Evolutionary conservation across 2,329 filamentous ascomycete genomes (phyloP).

Genomic region (Aspergillus fructus): DNA sequence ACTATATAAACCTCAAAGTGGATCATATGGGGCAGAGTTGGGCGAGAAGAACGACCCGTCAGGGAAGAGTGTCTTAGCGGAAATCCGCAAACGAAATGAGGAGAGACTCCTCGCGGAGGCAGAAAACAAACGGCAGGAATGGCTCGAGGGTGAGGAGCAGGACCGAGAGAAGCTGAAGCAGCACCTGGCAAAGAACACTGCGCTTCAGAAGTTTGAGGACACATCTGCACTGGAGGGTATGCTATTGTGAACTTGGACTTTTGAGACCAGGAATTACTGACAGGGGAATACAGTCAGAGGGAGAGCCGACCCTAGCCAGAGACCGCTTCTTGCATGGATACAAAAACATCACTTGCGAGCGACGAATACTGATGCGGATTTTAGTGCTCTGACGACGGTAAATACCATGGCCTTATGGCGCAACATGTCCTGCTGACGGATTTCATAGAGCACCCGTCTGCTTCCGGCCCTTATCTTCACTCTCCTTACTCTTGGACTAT

Average conservation of each 20-base stretch:
- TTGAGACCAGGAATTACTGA: not conserved
- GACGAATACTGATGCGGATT: conserved; percentile 34
- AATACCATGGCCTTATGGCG: not conserved
- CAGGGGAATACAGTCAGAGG: conserved; percentile 30
- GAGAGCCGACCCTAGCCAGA: conserved; percentile 40
- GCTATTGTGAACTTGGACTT: not conserved
- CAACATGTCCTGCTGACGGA: not conserved
- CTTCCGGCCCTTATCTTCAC: conserved; percentile 44
- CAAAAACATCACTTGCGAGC: conserved; percentile 43
- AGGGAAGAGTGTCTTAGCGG: conserved; percentile 43
- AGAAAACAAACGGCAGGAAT: conserved; percentile 50
- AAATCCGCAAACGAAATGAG: conserved; percentile 42
- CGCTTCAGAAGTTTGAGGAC: conserved; percentile 37
- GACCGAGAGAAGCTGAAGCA: conserved; percentile 34
- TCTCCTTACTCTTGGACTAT: conserved; percentile 40
- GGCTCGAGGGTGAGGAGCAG: conserved; percentile 53
- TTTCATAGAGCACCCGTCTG: conserved; percentile 43
- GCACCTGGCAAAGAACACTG: conserved; percentile 34
- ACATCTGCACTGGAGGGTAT: conserved; percentile 37
- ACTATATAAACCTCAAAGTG: conserved; percentile 46
- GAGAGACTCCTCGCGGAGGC: conserved; percentile 43
- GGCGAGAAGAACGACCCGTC: conserved; percentile 44
- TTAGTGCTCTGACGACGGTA: conserved; percentile 38
- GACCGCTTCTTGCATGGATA: conserved; percentile 43
- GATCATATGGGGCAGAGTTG: conserved; percentile 41